These are phyloP conservation scores for Echeveria elegans DNA, from an alignment of 164 flowering plant species.

Conservation along the genomic window DNA sequence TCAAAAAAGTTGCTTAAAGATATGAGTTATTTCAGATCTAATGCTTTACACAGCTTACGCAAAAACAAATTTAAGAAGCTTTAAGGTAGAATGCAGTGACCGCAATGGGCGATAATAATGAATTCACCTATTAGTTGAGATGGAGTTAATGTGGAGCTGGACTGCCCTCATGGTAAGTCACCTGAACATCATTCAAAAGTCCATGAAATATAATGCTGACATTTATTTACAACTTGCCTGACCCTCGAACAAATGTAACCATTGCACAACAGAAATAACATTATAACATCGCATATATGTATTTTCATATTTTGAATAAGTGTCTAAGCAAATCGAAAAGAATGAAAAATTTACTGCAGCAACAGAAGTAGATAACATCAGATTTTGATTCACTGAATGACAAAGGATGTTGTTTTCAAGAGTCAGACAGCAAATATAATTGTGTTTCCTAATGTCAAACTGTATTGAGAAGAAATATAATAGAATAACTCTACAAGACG, in stretches of 20 bases:
- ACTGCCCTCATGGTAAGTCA: constrained; percentile 75
- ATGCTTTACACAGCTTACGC: background rate
- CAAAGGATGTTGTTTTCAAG: background rate
- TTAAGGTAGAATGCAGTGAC: background rate
- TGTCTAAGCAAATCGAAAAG: background rate
- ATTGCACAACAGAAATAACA: background rate
- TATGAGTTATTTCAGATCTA: background rate
- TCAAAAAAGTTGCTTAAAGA: background rate
- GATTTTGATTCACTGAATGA: background rate
- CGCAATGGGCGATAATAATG: background rate
- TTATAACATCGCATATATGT: background rate
- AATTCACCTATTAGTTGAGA: constrained; percentile 87
- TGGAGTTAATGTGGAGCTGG: constrained; percentile 91
- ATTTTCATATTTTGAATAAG: background rate
- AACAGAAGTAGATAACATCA: background rate
- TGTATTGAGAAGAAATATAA: too few species aligned
- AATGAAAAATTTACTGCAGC: too few species aligned
- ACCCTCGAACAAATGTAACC: background rate
- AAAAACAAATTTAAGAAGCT: background rate
- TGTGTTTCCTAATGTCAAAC: too few species aligned
- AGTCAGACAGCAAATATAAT: background rate
- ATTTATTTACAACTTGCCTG: background rate
- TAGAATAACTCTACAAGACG: background rate
- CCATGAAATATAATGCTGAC: background rate
- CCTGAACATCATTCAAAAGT: constrained; percentile 29